Evolutionary conservation across 1,284 basidiomycete species (phyloP), one percentile per base, ranked within the genome.

Genomic region (Rhizoctonia solani): DNA sequence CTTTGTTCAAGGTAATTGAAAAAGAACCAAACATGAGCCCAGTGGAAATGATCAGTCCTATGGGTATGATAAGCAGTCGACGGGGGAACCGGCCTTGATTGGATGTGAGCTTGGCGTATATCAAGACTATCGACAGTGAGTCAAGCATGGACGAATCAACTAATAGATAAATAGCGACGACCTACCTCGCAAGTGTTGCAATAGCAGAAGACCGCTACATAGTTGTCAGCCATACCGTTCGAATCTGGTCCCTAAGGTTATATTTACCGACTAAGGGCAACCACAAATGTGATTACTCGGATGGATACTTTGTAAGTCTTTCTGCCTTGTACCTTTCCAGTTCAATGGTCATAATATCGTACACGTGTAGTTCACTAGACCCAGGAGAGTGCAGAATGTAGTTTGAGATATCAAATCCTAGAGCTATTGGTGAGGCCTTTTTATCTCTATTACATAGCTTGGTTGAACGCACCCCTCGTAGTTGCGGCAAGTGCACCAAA

Each of bases 331-430:
- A 66, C 29, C 52, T 50, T 3, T 66, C 61, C 8, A 52, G 61
- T 1, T 37, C 46, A 25, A 46, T 54, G 0, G 50, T 54, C n/a
- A n/a, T 25, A 11, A 54, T 21, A 19, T 54, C 41, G 14, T 46
- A 54, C 11, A 41, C 9, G 9, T 54, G 39, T 30, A 54, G 19
- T 4, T 54, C 9, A 5, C 32, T 29, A 11, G 61, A 66, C 19
- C 50, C 49, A n/a, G 61, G 61, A 1, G 61, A 66, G 13, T 66
- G 61, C 52, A 66, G 13, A 19, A 66, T 66, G 21, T 66, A 66
- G 19, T 54, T 46, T 9, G 61, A 41, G 19, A 66, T 16, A 46
- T 66, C 50, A 34, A 66, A 66, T 0, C 50, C 61, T 66, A 41
- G 16, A 21, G 19, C 11, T 9, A 16, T 14, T 37, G 4, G 13